Evolutionary conservation across 305 asterid species (phyloP), one percentile per base, ranked within the genome.

Genomic region (Plantago rigida): DNA sequence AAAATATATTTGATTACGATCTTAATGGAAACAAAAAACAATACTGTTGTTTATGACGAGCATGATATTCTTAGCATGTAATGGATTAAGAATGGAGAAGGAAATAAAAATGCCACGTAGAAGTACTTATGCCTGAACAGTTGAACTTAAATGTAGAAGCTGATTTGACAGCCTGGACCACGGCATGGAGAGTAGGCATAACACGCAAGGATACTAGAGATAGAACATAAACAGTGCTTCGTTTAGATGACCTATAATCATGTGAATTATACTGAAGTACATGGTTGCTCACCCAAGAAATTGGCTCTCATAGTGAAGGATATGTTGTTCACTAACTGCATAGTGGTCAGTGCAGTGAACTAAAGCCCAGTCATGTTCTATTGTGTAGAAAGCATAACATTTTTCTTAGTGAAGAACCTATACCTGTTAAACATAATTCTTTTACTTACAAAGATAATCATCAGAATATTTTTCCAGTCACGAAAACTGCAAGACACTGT

Each of bases 401-500:
- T 36, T 36, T 5, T 36, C 42, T 36, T 36, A 41, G 9, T 9
- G 46, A 41, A 41, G 10, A 41, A 41, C 12, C 46, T 41, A 41
- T 9, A 41, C 12, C 46, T 41, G 9, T 10, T 41, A 3, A 0
- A 9, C 9, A 41, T 41, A 41, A 11, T 9, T 41, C 12, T 1
- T 7, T 41, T 9, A 41, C 2, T 9, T 41, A 8, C 3, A 9
- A 41, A 41, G 42, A 53, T 53, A 10, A 12, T 24, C 58, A 53
- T 26, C 8, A 14, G 8, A 53, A 53, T 4, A 17, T 22, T 44
- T 17, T 44, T 9, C 19, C 45, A 6, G 60, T 11, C 26, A 54
- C 63, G 53, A 63, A 55, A 60, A 63, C 10, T 13, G 14, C 14
- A 24, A 42, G 19, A 55, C 51, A 47, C 11, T 28, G 55, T 47